Base-by-base conservation (phyloP, 2,329 filamentous ascomycete species). In the Cercospora sp. region DNA sequence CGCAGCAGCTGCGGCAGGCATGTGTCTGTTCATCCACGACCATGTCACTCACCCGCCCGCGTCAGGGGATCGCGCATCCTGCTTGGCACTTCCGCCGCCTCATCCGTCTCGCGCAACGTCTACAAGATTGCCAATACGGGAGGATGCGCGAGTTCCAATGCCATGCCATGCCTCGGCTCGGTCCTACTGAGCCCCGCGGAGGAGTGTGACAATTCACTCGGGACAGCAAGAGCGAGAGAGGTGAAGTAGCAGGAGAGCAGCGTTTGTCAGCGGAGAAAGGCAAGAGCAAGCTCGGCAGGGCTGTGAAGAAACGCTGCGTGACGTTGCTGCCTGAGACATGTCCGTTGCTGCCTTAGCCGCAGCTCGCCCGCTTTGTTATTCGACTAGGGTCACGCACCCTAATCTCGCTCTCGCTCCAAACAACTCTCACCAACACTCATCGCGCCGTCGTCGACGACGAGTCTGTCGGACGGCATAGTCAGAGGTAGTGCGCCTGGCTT, bases 31-130 rank as follows among this genome's bases (percentile, higher is more conserved):
- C 53, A n/a, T 18, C 24, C 24, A 24, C 53, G 6, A 8, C 16
- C 37, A 43, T 43, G 37, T 43, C 53, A n/a, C 53, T 26, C 24
- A 8, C 28, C 53, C 28, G 24, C 53, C 53, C 24, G 24, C 30
- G 24, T 58, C 53, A 58, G 53, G 53, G 53, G 53, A 58, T 58
- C 53, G 26, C 53, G 53, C 53, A 58, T 34, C 24, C 53, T 58
- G 24, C 53, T 26, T 57, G 49, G 49, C 49, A 32, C 53, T 21
- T 18, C 53, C 53, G 53, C 53, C 53, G 53, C 53, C 53, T 30
- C 53, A 18, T 30, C 53, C 53, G 53, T 40, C 26, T 30, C 26
- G 26, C 53, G 53, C 53, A 30, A 34, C 53, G 53, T 58, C 53
- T 32, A 51, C 53, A n/a, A 58, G 16, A 58, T 58, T 30, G 53